These are phyloP conservation scores for Saprolegnia diclina DNA, from an alignment of 352 stramenopile genomes.

Conservation along the genomic window DNA sequence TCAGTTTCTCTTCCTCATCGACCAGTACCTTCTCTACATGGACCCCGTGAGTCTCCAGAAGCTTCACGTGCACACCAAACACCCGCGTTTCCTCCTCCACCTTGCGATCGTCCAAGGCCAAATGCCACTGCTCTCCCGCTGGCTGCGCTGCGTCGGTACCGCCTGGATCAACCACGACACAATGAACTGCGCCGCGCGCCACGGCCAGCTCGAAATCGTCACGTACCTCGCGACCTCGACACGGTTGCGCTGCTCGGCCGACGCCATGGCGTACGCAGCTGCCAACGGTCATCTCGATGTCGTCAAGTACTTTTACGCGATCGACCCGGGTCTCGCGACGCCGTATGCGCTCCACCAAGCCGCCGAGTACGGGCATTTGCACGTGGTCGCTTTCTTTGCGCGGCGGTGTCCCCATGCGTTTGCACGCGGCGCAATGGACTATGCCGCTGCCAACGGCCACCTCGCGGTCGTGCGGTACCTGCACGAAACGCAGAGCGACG, in stretches of 20 bases:
- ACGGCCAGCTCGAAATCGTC: constrained; percentile 28
- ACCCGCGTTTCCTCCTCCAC: constrained; percentile 16
- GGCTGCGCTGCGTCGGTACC: not conserved
- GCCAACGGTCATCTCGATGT: constrained; percentile 27
- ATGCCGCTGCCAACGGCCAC: constrained; percentile 21
- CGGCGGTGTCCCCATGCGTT: not conserved
- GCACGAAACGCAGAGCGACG: not conserved
- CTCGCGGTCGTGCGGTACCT: constrained; percentile 24
- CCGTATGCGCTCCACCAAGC: constrained; percentile 12
- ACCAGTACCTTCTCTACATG: constrained; percentile 15
- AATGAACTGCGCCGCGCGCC: constrained; percentile 18
- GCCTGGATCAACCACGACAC: constrained; percentile 13
- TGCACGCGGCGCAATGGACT: constrained; percentile 5
- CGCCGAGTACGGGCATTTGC: constrained; percentile 21
- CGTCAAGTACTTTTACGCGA: constrained; percentile 26
- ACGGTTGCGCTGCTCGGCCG: constrained; percentile 22
- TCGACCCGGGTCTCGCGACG: not conserved
- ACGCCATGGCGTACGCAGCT: constrained; percentile 27
- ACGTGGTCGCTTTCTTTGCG: constrained; percentile 7
- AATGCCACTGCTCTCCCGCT: not conserved
- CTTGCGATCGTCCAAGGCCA: constrained; percentile 11
- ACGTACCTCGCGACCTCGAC: constrained; percentile 24
- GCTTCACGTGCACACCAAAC: not conserved
- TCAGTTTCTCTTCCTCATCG: constrained; percentile 17
- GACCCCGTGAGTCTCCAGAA: constrained; percentile 22